phyloP scores from a whole-genome alignment of 345 rosid genomes.

The Corchorus olitorius region DNA sequence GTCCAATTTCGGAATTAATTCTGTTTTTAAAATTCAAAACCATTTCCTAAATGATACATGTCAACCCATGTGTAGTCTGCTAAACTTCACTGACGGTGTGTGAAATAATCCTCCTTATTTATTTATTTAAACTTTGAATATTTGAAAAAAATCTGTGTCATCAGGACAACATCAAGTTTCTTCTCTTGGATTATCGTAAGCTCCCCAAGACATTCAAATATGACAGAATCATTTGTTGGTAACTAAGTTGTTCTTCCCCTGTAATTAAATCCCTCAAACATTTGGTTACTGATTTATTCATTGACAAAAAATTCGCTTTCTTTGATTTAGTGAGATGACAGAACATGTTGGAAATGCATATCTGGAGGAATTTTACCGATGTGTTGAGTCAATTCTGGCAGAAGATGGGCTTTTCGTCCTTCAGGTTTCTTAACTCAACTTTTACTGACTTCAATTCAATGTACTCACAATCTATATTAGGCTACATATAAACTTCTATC shows the following conservation, averaged over 20 bases:
- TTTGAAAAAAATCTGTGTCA: background rate
- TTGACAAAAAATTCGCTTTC: constrained; percentile 17
- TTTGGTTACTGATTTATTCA: background rate
- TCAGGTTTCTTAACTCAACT: constrained; percentile 14
- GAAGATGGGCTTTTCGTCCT: constrained; percentile 70
- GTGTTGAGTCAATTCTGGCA: constrained; percentile 70
- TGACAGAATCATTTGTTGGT: constrained; percentile 82
- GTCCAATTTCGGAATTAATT: too few species aligned
- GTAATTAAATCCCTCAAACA: too few species aligned
- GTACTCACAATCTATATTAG: too few species aligned
- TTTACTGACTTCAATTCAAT: too few species aligned
- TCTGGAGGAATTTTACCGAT: constrained; percentile 73
- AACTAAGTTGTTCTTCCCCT: constrained; percentile 21
- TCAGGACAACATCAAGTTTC: constrained; percentile 61
- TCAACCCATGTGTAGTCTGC: too few species aligned
- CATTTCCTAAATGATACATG: too few species aligned
- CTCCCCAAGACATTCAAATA: constrained; percentile 51
- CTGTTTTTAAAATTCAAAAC: too few species aligned
- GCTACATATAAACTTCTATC: too few species aligned
- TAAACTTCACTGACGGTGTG: accelerated
- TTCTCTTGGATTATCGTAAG: constrained; percentile 76
- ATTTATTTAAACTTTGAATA: background rate
- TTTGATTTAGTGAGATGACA: constrained; percentile 67
- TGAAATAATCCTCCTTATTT: too few species aligned
- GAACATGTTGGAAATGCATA: constrained; percentile 88